Evolutionary conservation across 306 rosid species (phyloP).

Genomic region (Vigna hirtella): DNA sequence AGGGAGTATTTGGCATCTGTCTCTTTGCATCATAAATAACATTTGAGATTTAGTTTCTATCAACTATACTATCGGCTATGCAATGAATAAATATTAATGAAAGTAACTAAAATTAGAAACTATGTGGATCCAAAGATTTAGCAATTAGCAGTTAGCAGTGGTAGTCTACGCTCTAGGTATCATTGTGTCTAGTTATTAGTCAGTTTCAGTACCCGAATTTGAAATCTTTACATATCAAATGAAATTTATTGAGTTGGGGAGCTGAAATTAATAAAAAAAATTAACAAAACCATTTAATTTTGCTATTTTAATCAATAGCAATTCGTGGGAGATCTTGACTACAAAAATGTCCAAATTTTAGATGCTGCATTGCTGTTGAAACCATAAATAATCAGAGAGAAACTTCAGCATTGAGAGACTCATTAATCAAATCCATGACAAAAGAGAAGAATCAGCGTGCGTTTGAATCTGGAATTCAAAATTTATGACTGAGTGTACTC

Average conservation of each 20-base stretch:
- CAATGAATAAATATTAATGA: slow-evolving; percentile 5
- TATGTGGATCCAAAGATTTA: background rate
- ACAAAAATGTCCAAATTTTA: too few relatives aligned
- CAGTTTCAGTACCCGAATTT: background rate
- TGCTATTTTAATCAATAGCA: too few relatives aligned
- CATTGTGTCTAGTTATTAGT: background rate
- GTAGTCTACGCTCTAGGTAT: background rate
- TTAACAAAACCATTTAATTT: too few relatives aligned
- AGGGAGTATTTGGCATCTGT: background rate
- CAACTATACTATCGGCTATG: background rate
- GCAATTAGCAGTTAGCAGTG: background rate
- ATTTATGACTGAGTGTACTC: background rate
- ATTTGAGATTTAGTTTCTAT: background rate
- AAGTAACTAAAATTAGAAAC: background rate
- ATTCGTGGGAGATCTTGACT: too few relatives aligned
- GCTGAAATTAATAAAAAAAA: background rate
- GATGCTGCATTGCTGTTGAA: too few relatives aligned
- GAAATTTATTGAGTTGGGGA: slow-evolving; percentile 1
- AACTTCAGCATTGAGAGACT: background rate
- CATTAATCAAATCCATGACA: too few relatives aligned
- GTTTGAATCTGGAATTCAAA: background rate
- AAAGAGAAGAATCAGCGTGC: background rate
- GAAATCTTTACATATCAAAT: background rate
- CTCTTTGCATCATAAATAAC: background rate
- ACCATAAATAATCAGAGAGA: background rate